Base-by-base conservation (phyloP, 2,329 filamentous ascomycete species). In the Curvularia sp. region DNA sequence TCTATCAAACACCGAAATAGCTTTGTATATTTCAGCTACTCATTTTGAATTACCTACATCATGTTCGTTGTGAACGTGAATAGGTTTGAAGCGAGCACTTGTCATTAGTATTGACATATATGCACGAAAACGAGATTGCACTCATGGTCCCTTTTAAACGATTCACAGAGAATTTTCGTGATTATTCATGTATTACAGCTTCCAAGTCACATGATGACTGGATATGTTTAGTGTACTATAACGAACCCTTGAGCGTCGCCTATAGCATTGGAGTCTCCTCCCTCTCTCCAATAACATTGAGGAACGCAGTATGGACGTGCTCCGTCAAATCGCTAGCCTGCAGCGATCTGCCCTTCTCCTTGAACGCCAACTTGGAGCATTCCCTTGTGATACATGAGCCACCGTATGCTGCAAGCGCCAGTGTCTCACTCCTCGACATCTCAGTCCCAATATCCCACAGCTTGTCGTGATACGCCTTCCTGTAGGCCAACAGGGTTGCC, bases 281-380 rank as follows among this genome's bases (percentile, higher is more conserved):
- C 61, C 65, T 71, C 61, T 93, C 91, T 0, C 92, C 93, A 72
- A 97, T 89, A 18, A 97, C 77, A 59, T 88, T 87, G 70, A 90
- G 76, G 77, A 97, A 98, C 0, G 93, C 90, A 33, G 82, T 82
- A 70, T 96, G 89, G 9, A 99, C 90, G 78, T 97, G 90, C 18
- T 95, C 92, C 0, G 94, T 97, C 74, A 99, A 79, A 78, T 98
- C 95, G 66, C 91, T 93, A 0, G 95, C 95, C 80, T 98, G 95
- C 74, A 99, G 80, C 73, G 91, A 92, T 64, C 95, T 86, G 0
- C 95, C 94, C 71, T 89, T 91, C 76, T 93, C 91, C 68, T 86
- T 83, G 78, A 96, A 99, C 0, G 95, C 95, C 58, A 93, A 81
- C 49, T 92, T 86, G 20, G 94, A 97, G 74, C 90, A 97, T 75